phyloP scores from a whole-genome alignment of 2,329 filamentous ascomycete species.

The Exserohilum turcica region DNA sequence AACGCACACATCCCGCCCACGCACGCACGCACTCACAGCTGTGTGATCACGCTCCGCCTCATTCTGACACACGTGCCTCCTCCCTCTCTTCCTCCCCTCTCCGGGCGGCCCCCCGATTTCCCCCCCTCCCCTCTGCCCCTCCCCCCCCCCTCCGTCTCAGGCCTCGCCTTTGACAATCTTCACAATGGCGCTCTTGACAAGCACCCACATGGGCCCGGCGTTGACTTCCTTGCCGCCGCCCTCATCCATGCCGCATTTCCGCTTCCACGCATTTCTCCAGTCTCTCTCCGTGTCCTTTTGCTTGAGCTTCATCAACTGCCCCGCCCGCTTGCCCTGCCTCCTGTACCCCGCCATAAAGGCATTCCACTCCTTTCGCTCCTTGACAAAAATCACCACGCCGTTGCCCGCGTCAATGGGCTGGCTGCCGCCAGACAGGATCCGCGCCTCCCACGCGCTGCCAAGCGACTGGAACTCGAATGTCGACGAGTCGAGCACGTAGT shows the following conservation, averaged over 20 bases:
- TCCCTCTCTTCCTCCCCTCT: background rate
- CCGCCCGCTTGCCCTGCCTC: constrained; percentile 27
- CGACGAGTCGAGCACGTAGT: constrained; percentile 30
- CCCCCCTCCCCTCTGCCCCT: background rate
- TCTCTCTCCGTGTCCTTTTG: constrained; percentile 28
- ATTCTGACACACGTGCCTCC: background rate
- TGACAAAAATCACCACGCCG: constrained; percentile 32
- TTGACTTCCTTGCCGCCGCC: constrained; percentile 27
- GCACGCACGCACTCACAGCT: background rate
- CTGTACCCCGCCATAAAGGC: constrained; percentile 32
- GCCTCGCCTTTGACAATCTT: constrained; percentile 33
- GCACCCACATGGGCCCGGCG: constrained; percentile 36
- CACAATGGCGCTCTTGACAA: constrained; percentile 32
- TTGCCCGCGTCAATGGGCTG: constrained; percentile 34
- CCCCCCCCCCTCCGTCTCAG: constrained; percentile 9
- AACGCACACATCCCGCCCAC: background rate
- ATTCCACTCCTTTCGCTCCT: constrained; percentile 30
- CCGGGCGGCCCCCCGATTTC: no score
- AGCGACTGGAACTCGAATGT: constrained; percentile 26
- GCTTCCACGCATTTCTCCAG: constrained; percentile 33
- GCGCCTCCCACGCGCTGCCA: constrained; percentile 30
- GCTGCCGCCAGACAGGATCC: constrained; percentile 25
- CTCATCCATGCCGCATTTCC: constrained; percentile 30
- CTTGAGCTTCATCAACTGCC: constrained; percentile 25
- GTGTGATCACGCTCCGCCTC: background rate